phyloP scores from a whole-genome alignment of 2,329 filamentous ascomycete species.

The Aspergillus nomiae region DNA sequence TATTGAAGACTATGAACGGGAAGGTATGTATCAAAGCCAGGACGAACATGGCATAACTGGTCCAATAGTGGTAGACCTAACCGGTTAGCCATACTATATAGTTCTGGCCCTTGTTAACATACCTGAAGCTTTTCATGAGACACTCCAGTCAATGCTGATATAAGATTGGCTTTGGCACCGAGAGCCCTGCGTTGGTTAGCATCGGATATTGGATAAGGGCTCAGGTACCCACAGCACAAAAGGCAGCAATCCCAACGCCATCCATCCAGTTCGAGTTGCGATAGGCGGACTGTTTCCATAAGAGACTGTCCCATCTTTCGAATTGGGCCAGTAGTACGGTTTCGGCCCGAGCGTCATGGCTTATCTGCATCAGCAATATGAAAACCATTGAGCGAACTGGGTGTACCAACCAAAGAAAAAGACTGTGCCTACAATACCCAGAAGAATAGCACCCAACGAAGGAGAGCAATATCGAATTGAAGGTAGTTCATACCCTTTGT shows the following conservation, averaged over 20 bases:
- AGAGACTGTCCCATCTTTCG: constrained; percentile 26
- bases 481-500: constrained; percentile 41
- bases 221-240: constrained; percentile 47
- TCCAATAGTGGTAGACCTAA: constrained; percentile 54
- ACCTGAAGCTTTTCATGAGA: constrained; percentile 60
- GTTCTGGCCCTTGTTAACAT: background rate
- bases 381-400: background rate
- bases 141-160: constrained; percentile 57
- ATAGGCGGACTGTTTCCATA: constrained; percentile 58
- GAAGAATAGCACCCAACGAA: constrained; percentile 47
- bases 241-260: constrained; percentile 55
- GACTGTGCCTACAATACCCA: constrained; percentile 44
- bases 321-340: constrained; percentile 60
- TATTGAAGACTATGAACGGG: constrained; percentile 59
- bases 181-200: constrained; percentile 39
- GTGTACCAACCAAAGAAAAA: constrained; percentile 50
- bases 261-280: constrained; percentile 55
- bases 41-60: constrained; percentile 58
- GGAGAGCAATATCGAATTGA: constrained; percentile 46
- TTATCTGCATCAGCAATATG: constrained; percentile 13
- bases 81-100: background rate
- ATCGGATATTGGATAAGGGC: background rate
- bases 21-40: constrained; percentile 62
- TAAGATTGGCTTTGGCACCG: constrained; percentile 58
- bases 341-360: constrained; percentile 53